These are phyloP conservation scores for Ophiosphaerella korrae DNA, from an alignment of 2,329 filamentous ascomycete species.

Conservation along the genomic window DNA sequence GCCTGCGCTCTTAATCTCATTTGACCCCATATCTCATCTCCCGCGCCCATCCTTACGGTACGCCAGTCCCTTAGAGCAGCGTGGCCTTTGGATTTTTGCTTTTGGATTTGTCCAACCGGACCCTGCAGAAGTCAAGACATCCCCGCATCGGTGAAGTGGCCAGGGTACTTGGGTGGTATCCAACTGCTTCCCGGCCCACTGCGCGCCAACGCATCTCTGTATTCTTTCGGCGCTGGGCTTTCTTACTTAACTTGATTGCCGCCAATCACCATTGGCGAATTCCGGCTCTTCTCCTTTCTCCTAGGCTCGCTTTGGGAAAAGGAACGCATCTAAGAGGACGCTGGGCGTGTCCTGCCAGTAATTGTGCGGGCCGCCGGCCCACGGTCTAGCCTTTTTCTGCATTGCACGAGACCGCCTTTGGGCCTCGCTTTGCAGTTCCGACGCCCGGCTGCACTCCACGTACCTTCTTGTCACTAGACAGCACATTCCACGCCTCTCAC, in stretches of 20 bases:
- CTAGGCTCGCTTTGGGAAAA: constrained; percentile 6
- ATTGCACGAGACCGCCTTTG: constrained; percentile 38
- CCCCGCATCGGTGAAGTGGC: constrained; percentile 23
- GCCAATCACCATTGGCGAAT: constrained; percentile 24
- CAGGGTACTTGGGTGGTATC: not conserved
- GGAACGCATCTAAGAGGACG: constrained; percentile 10
- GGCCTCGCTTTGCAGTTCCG: constrained; percentile 25
- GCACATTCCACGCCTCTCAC: constrained; percentile 19
- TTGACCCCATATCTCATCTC: constrained; percentile 5
- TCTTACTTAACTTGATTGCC: constrained; percentile 22
- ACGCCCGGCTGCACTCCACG: constrained; percentile 28
- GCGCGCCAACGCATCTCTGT: constrained; percentile 22
- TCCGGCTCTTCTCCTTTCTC: constrained; percentile 2
- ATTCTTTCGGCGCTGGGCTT: constrained; percentile 15
- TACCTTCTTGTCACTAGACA: constrained; percentile 27
- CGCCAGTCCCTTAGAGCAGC: constrained; percentile 4
- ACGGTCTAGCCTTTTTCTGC: constrained; percentile 34
- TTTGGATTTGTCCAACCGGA: constrained; percentile 7
- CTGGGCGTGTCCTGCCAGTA: constrained; percentile 16
- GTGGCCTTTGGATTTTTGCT: constrained; percentile 14
- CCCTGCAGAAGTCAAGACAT: constrained; percentile 24
- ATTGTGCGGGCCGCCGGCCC: constrained; percentile 34
- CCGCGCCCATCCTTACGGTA: constrained; percentile 8
- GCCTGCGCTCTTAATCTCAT: constrained; percentile 12
- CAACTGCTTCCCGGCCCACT: constrained; percentile 10